Conservation (phyloP, 2,329 filamentous ascomycete species). For the Exophiala xenobiotica region DNA sequence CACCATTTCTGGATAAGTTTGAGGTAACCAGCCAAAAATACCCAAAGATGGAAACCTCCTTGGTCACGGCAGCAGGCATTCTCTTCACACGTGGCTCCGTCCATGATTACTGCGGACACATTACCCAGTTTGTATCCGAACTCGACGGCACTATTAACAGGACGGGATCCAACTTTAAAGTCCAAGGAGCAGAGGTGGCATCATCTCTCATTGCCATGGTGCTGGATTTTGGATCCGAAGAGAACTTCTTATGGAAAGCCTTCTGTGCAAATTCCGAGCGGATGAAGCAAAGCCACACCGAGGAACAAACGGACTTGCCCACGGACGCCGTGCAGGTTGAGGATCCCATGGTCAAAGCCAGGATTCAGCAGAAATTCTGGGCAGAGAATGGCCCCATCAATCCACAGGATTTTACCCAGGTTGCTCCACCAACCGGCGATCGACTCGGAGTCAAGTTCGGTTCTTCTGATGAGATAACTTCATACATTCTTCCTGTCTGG, state of each 20-base stretch:
- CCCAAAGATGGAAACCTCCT: slow-evolving; percentile 45
- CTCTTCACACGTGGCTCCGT: slow-evolving; percentile 42
- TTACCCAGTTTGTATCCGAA: slow-evolving; percentile 43
- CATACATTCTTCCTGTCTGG: slow-evolving; percentile 41
- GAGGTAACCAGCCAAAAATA: slow-evolving; percentile 33
- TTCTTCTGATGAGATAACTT: slow-evolving; percentile 33
- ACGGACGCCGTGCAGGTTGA: slow-evolving; percentile 4
- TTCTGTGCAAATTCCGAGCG: slow-evolving; percentile 21
- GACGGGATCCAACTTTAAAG: slow-evolving; percentile 50
- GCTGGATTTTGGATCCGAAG: slow-evolving; percentile 53
- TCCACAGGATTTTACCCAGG: slow-evolving; percentile 12
- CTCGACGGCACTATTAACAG: slow-evolving; percentile 51
- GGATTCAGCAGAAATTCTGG: slow-evolving; percentile 30
- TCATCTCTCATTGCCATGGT: slow-evolving; percentile 56
- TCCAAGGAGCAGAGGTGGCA: slow-evolving; percentile 55
- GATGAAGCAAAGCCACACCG: slow-evolving; percentile 10
- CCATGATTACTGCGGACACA: slow-evolving; percentile 42
- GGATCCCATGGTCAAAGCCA: slow-evolving; percentile 15
- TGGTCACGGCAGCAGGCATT: slow-evolving; percentile 55
- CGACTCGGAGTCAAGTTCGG: slow-evolving; percentile 26
- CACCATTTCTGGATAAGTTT: slow-evolving; percentile 47
- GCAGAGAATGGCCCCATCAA: slow-evolving; percentile 1
- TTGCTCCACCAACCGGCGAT: slow-evolving; percentile 17
- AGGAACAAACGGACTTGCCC: neutral
- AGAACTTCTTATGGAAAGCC: slow-evolving; percentile 36